Conservation (phyloP, 768 basidiomycete species). For the Daedaleopsis nitida region DNA sequence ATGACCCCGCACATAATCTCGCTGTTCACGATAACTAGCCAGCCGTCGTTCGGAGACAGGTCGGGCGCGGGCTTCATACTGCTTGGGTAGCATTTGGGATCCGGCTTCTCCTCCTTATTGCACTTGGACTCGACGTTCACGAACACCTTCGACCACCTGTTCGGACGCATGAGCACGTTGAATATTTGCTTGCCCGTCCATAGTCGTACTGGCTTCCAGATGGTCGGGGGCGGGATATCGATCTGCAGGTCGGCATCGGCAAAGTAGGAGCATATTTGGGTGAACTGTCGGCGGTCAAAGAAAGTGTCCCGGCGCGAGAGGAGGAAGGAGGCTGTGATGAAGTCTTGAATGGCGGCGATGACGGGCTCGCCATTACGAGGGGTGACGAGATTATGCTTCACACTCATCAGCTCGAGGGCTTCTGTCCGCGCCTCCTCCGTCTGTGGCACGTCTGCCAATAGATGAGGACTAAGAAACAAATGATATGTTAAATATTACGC, state of each 20-base stretch:
- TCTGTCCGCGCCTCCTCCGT: slow-evolving; percentile 98
- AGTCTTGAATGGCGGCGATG: slow-evolving; percentile 99
- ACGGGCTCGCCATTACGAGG: slow-evolving; percentile 98
- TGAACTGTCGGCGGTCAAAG: slow-evolving; percentile 92
- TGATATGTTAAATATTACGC: slow-evolving; percentile 32
- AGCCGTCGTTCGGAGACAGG: slow-evolving; percentile 95
- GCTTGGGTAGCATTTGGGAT: slow-evolving; percentile 60
- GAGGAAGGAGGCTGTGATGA: slow-evolving; percentile 97
- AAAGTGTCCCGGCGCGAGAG: slow-evolving; percentile 92
- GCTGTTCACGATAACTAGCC: slow-evolving; percentile 94
- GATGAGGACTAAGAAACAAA: neutral
- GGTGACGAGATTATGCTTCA: slow-evolving; percentile 96
- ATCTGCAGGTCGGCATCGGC: slow-evolving; percentile 90
- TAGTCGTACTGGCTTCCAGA: slow-evolving; percentile 87
- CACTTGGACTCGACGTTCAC: slow-evolving; percentile 98
- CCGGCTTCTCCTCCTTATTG: slow-evolving; percentile 82
- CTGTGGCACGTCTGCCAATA: slow-evolving; percentile 84
- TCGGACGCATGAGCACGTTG: slow-evolving; percentile 94
- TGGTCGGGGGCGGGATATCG: slow-evolving; percentile 92
- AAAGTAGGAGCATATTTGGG: slow-evolving; percentile 94
- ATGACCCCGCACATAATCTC: slow-evolving; percentile 99
- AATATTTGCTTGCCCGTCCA: slow-evolving; percentile 99
- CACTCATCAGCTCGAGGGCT: slow-evolving; percentile 95
- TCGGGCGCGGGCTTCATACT: slow-evolving; percentile 74
- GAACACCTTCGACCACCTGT: slow-evolving; percentile 74